These are phyloP conservation scores for Aspergillus eucalypticola DNA, from an alignment of 2,329 filamentous ascomycete species.

Conservation along the genomic window DNA sequence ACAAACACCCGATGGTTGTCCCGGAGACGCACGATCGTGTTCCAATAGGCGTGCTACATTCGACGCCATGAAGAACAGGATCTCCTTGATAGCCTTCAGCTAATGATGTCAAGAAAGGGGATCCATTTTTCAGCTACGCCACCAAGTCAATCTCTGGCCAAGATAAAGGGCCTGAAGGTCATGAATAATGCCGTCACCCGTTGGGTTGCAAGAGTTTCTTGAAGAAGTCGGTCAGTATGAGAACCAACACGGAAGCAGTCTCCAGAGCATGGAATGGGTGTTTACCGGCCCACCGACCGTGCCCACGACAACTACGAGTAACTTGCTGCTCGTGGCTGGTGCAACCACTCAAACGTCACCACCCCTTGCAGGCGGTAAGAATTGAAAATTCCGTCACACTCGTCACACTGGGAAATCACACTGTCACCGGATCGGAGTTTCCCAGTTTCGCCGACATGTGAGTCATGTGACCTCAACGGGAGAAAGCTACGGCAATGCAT, in stretches of 20 bases:
- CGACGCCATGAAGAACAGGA: slow-evolving; percentile 2
- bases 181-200: background rate
- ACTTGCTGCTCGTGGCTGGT: slow-evolving; percentile 4
- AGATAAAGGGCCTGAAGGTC: background rate
- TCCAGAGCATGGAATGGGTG: background rate
- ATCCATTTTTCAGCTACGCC: slow-evolving; percentile 7
- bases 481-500: no score
- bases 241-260: no score
- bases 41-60: slow-evolving; percentile 2
- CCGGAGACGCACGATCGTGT: slow-evolving; percentile 12
- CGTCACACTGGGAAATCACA: no score
- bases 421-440: no score
- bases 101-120: slow-evolving; percentile 6
- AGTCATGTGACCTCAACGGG: no score
- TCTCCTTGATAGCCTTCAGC: background rate
- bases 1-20: slow-evolving; percentile 26
- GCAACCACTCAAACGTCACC: background rate
- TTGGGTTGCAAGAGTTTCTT: background rate
- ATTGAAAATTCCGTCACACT: background rate
- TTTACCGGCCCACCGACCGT: background rate
- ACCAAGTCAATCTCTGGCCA: background rate
- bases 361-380: background rate
- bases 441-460: no score
- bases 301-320: background rate
- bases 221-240: no score